Percentiles rank a stretch among this genome's conserved stretches.
Conservation (phyloP, 1,284 basidiomycete genomes). For the Xerocomus nothofagi region DNA sequence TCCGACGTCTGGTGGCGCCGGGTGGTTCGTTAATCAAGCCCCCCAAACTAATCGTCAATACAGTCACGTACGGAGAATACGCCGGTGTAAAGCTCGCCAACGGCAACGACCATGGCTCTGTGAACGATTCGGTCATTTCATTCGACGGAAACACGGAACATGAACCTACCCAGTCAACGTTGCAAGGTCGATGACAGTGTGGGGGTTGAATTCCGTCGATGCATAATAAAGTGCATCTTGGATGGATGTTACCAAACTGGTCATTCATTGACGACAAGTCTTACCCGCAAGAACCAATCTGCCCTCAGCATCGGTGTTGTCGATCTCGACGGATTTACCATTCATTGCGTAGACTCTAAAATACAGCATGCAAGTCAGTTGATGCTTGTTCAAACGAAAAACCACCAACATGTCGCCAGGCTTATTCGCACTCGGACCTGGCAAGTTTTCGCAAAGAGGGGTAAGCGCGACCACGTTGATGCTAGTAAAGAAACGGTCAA, state of each 20-base stretch:
- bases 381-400: background rate
- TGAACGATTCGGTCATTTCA: background rate
- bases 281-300: constrained; percentile 73
- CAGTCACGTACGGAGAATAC: constrained; percentile 67
- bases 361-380: background rate
- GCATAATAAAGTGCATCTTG: constrained; percentile 86
- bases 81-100: constrained; percentile 76
- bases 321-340: constrained; percentile 84
- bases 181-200: constrained; percentile 84
- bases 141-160: background rate
- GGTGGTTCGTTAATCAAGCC: background rate
- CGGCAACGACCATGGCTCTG: constrained; percentile 66
- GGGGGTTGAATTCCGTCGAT: constrained; percentile 76
- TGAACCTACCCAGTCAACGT: constrained; percentile 66
- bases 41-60: background rate
- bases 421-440: constrained; percentile 83
- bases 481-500: constrained; percentile 36
- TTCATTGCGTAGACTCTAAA: constrained; percentile 85
- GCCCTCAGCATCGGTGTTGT: constrained; percentile 90
- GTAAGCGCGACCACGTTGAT: constrained; percentile 75
- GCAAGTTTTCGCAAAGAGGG: constrained; percentile 87
- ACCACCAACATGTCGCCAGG: constrained; percentile 75
- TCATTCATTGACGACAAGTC: constrained; percentile 14
- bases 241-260: background rate
- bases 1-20: constrained; percentile 56